These are phyloP conservation scores for Arbutus unedo DNA, from an alignment of 148 eudicot genomes.

Conservation along the genomic window DNA sequence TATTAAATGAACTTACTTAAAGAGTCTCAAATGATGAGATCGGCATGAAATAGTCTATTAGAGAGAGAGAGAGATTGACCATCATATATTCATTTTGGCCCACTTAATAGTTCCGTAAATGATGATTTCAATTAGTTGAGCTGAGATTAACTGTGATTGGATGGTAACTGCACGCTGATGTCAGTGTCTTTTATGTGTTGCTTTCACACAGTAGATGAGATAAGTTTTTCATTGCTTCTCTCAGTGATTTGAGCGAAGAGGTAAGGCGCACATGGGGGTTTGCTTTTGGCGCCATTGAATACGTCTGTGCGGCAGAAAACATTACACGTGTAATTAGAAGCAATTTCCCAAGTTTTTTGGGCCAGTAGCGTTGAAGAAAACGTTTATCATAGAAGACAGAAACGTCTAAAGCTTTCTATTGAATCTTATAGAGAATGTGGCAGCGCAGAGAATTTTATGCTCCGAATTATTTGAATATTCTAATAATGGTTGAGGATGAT, in stretches of 20 bases:
- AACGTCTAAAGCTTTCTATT: constrained; percentile 7
- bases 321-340: background rate
- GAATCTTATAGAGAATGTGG: too few relatives aligned
- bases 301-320: background rate
- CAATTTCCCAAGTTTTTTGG: background rate
- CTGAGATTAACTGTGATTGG: constrained; percentile 22
- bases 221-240: constrained; percentile 10
- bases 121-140: constrained; percentile 17
- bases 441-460: too few relatives aligned
- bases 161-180: background rate
- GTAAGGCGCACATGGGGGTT: constrained; percentile 55
- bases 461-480: too few relatives aligned
- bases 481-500: too few relatives aligned
- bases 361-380: background rate
- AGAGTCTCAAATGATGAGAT: background rate
- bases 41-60: background rate
- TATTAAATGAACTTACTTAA: background rate
- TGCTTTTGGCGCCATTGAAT: constrained; percentile 5
- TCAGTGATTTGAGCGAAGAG: constrained; percentile 47
- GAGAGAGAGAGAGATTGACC: background rate
- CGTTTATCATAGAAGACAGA: background rate
- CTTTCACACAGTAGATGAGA: background rate
- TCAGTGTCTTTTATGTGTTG: background rate
- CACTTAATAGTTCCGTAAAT: background rate
- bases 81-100: background rate